phyloP scores from a whole-genome alignment of 2,329 filamentous ascomycete genomes.

The Coleophoma eucalyptorum region DNA sequence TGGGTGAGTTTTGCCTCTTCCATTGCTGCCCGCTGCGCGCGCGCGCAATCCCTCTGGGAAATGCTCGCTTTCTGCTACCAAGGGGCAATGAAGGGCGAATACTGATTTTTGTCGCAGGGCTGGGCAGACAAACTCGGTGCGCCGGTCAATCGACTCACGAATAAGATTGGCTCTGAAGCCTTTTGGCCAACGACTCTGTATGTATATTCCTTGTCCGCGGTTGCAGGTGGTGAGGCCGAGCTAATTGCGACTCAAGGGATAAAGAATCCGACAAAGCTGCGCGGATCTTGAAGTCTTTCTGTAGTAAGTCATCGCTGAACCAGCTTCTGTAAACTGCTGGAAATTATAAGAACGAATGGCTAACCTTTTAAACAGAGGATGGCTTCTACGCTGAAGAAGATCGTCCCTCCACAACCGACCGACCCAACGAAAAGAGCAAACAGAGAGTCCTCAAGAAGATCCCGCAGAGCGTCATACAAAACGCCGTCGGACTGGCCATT shows the following conservation, averaged over 20 bases:
- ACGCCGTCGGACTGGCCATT: conserved; percentile 86
- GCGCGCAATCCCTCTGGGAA: background rate
- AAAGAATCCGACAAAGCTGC: conserved; percentile 90
- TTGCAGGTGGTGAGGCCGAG: background rate
- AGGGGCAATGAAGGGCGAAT: no score
- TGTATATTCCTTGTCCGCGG: background rate
- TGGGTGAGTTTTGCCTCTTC: conserved; percentile 42
- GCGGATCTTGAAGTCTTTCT: conserved; percentile 85
- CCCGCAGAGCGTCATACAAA: conserved; percentile 77
- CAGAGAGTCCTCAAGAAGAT: conserved; percentile 77
- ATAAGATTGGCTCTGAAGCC: conserved; percentile 76
- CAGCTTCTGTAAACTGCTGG: background rate
- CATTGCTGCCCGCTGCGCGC: background rate
- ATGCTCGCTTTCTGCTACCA: conserved; percentile 23
- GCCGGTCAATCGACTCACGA: conserved; percentile 77
- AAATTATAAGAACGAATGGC: background rate
- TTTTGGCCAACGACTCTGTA: conserved; percentile 78
- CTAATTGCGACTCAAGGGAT: conserved; percentile 39
- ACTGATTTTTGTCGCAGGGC: background rate
- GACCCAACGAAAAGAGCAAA: conserved; percentile 40
- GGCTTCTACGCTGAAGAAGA: conserved; percentile 61
- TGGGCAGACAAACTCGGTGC: conserved; percentile 40
- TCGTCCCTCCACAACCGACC: conserved; percentile 22
- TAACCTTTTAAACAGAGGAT: conserved; percentile 42
- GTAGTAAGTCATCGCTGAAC: conserved; percentile 52